Percentiles rank a stretch among this genome's conserved stretches.
Evolutionary conservation across 2,329 filamentous ascomycete species (phyloP).

Genomic region (Pyrenophora tritici-repentis): DNA sequence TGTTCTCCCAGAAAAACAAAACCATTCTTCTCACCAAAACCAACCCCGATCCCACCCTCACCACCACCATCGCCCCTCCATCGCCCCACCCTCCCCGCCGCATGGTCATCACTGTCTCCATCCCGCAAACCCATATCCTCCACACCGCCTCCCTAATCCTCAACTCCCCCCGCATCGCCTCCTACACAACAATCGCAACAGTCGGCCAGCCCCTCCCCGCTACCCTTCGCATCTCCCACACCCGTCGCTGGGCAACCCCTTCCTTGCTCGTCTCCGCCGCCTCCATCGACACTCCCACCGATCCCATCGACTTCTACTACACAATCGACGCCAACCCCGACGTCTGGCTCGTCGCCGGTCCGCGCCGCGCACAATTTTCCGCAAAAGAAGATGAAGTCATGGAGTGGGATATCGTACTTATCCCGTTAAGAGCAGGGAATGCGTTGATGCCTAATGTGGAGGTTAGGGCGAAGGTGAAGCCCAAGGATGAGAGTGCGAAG

Average conservation of each 20-base stretch:
- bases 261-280: slow-evolving; percentile 29
- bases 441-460: slow-evolving; percentile 80
- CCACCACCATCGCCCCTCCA: slow-evolving; percentile 22
- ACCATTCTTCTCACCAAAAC: slow-evolving; percentile 24
- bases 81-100: slow-evolving; percentile 57
- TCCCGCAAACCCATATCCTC: slow-evolving; percentile 81
- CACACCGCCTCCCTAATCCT: slow-evolving; percentile 75
- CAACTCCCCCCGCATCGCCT: slow-evolving; percentile 39
- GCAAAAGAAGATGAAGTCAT: slow-evolving; percentile 54
- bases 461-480: slow-evolving; percentile 65
- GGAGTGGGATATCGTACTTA: slow-evolving; percentile 71
- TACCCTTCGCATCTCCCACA: slow-evolving; percentile 62
- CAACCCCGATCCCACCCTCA: not conserved
- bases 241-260: slow-evolving; percentile 56
- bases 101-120: slow-evolving; percentile 87
- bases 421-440: slow-evolving; percentile 79
- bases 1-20: slow-evolving; percentile 28
- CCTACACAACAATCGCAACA: slow-evolving; percentile 51
- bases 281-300: slow-evolving; percentile 37
- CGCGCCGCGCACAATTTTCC: slow-evolving; percentile 76
- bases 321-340: slow-evolving; percentile 77
- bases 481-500: slow-evolving; percentile 29
- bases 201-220: slow-evolving; percentile 70
- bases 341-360: slow-evolving; percentile 83
- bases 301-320: slow-evolving; percentile 76